phyloP scores from a whole-genome alignment of 2,329 filamentous ascomycete species.

The Aspergillus calidoustus region DNA sequence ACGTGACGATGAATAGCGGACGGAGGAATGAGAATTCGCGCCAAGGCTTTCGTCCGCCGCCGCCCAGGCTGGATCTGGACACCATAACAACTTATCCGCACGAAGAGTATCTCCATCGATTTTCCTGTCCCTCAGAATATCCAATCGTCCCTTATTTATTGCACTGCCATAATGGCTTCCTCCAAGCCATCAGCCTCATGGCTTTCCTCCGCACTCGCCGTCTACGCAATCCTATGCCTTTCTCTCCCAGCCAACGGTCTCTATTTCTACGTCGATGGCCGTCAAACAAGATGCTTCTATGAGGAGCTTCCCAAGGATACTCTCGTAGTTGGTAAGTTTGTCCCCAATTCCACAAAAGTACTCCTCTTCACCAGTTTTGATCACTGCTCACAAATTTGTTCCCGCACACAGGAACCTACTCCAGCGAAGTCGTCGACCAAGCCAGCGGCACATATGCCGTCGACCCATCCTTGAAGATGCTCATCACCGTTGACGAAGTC shows the following conservation, averaged over 20 bases:
- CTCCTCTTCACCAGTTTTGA: no score
- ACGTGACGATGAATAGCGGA: slow-evolving; percentile 8
- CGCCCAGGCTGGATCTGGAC: slow-evolving; percentile 31
- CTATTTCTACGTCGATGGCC: slow-evolving; percentile 93
- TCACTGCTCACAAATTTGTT: no score
- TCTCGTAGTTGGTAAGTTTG: slow-evolving; percentile 76
- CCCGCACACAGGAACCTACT: slow-evolving; percentile 71
- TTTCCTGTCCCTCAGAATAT: neutral
- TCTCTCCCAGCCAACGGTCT: slow-evolving; percentile 74
- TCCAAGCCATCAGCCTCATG: slow-evolving; percentile 43
- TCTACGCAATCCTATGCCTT: slow-evolving; percentile 67
- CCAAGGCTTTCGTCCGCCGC: slow-evolving; percentile 28
- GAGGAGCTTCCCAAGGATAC: slow-evolving; percentile 98
- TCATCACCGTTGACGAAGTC: slow-evolving; percentile 91
- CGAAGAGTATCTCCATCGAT: slow-evolving; percentile 4
- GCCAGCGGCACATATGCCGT: slow-evolving; percentile 69
- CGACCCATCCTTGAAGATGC: slow-evolving; percentile 78
- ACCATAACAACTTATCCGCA: slow-evolving; percentile 17
- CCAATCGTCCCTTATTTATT: neutral
- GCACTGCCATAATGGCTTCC: slow-evolving; percentile 37
- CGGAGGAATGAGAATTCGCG: slow-evolving; percentile 27
- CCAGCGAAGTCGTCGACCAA: slow-evolving; percentile 81
- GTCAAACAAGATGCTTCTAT: slow-evolving; percentile 90
- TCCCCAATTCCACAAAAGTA: neutral
- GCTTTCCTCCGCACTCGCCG: slow-evolving; percentile 56